Evolutionary conservation across 352 stramenopile species (phyloP), one percentile per base, ranked within the genome.

Genomic region (Pythium myriotylum): DNA sequence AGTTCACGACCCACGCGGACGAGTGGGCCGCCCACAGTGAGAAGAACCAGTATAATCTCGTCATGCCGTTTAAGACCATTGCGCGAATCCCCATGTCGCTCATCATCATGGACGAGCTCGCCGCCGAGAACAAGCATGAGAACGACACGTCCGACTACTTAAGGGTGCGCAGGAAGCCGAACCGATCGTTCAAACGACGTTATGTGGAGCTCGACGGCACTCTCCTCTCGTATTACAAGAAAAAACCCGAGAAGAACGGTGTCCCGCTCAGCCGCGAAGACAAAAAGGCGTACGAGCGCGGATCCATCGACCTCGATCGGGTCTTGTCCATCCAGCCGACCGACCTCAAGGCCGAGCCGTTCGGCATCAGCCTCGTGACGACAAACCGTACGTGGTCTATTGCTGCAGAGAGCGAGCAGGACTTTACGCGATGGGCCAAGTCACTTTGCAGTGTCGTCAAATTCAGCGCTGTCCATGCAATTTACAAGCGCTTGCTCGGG

Each of bases 1-100:
- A 95, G 59, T 95, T 91, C 68, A 92, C 91, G 62, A 78, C 94
- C 41, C 76, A 91, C 52, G 79, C 92, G 59, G 72, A 82, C 57
- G 86, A 95, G 65, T 95, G 86, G 86, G 86, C 94, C 23, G 86
- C 86, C 20, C 86, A 95, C 64, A 87, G 85, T 62, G 64, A 60
- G 20, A 72, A 66, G 40, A 95, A 94, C 64, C 80, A 92, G 63
- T 80, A 89, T 24, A 72, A 79, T 42, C 68, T 95, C 9, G 91
- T 93, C 41, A 89, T 78, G 39, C 83, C 86, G 33, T 67, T 95
- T 20, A 95, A 95, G 74, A 89, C 86, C 0, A 82, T 95, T 24
- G 84, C 80, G 24, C 67, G 86, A n/a, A 81, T 95, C 29, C 86
- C 86, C 2, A 73, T 72, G 41, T 80, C 75, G 41, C 65, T 95